Percentiles rank a stretch among this genome's conserved stretches.
These are phyloP conservation scores for Apiospora saccharicola DNA, from an alignment of 2,329 filamentous ascomycete genomes.

Conservation along the genomic window DNA sequence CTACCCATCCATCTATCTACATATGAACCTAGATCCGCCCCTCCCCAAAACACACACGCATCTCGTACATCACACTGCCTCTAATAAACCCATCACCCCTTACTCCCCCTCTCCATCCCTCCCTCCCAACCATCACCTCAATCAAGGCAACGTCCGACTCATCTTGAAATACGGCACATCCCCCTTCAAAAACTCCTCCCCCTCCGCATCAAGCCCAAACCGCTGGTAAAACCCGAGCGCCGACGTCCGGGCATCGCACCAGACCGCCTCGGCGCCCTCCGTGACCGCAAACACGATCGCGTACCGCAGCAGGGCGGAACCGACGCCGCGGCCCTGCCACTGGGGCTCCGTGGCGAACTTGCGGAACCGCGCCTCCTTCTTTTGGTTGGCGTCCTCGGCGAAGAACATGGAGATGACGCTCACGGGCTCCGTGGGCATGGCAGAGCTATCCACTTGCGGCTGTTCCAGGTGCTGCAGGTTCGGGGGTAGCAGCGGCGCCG, in stretches of 20 bases:
- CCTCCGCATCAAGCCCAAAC: constrained; percentile 35
- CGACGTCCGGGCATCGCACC: constrained; percentile 37
- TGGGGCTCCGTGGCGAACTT: constrained; percentile 36
- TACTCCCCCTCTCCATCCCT: no score
- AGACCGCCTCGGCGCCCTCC: constrained; percentile 33
- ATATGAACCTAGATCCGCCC: no score
- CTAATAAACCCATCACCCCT: no score
- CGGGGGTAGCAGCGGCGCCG: neutral
- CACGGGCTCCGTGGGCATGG: constrained; percentile 25
- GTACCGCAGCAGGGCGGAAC: constrained; percentile 33
- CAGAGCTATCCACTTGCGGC: neutral
- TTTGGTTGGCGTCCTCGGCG: constrained; percentile 28
- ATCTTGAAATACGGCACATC: constrained; percentile 36
- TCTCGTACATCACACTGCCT: no score
- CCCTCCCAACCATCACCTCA: neutral
- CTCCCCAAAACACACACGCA: no score
- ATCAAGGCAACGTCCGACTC: constrained; percentile 25
- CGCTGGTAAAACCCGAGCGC: constrained; percentile 35
- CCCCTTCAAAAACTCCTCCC: constrained; percentile 35
- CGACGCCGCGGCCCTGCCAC: constrained; percentile 36
- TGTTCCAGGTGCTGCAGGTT: neutral
- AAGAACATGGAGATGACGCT: constrained; percentile 38
- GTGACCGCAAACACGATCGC: constrained; percentile 32
- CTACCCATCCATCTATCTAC: no score
- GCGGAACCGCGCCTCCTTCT: constrained; percentile 32